Evolutionary conservation across 225 moss, liverwort and hornwort species (phyloP), one percentile per base, ranked within the genome.

Genomic region (Ulota crispa): DNA sequence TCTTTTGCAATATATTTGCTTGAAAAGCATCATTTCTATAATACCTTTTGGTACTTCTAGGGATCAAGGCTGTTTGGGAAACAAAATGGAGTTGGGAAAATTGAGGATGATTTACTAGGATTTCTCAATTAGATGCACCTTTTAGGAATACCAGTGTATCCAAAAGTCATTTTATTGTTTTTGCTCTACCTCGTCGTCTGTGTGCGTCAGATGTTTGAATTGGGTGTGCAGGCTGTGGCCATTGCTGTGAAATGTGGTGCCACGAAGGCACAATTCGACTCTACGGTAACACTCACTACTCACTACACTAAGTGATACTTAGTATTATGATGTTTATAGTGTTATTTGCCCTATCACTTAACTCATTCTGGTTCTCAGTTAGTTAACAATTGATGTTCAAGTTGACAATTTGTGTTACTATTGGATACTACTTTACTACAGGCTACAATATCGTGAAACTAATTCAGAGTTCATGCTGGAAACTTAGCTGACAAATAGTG

Each of bases 261-360:
- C 20, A 97, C 95, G 4, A 97, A 97, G 81, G 88, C 92, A 3
- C 93, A 97, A 37, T 97, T 95, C 50, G 92, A 95, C 86, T 60
- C 93, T 37, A 95, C 95, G 78, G 93, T 92, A 88, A 30, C n/a
- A 19, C 41, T 65, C 16, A 9, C 41, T 55, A 21, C 54, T 37
- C 65, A 64, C 47, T 32, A 13, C 43, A 45, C 12, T 45, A 45
- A 45, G 14, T 45, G 45, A 45, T 45, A 45, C 0, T 56, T 39
- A 39, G 2, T 39, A 2, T 39, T 39, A 39, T 39, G 39, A 39
- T 39, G 2, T 39, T 39, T 39, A 2, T 39, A 10, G 39, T 39
- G 9, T 39, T 9, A 39, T 39, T 39, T 10, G 9, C 39, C 9
- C 9, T 39, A 9, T 9, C 9, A 39, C 39, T 39, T 39, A 10